These are phyloP conservation scores for Metroxylon sagu DNA, from an alignment of 176 grass and related monocot genomes.

Conservation along the genomic window DNA sequence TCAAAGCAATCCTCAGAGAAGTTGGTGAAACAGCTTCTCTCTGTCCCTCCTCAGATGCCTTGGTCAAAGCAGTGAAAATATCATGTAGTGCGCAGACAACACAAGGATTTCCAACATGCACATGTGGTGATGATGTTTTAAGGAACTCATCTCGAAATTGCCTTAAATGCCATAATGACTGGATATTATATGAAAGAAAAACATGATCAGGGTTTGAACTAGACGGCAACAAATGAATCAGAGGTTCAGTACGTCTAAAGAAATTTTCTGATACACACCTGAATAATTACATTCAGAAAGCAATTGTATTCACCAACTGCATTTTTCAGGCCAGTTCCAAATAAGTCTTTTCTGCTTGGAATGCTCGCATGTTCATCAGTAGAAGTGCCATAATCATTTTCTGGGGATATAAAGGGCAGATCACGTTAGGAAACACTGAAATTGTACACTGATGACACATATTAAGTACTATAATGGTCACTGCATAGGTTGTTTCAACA, in stretches of 20 bases:
- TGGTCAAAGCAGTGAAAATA: constrained; percentile 74
- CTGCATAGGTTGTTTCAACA: no score
- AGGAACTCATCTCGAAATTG: constrained; percentile 71
- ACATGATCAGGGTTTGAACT: not conserved
- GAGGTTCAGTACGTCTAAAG: no score
- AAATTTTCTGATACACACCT: constrained; percentile 40
- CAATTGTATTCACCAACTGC: constrained; percentile 98
- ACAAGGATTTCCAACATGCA: constrained; percentile 86
- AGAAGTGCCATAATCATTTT: constrained; percentile 26
- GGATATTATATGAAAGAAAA: constrained; percentile 20
- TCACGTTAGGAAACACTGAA: not conserved
- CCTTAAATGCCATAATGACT: constrained; percentile 96
- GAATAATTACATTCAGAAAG: constrained; percentile 99
- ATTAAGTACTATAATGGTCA: no score
- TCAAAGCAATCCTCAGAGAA: constrained; percentile 84
- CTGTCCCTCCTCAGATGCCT: constrained; percentile 58
- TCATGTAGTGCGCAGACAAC: constrained; percentile 88
- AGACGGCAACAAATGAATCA: not conserved
- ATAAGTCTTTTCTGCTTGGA: constrained; percentile 44
- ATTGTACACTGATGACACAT: not conserved
- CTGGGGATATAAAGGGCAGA: constrained; percentile 13
- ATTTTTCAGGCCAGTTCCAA: constrained; percentile 85
- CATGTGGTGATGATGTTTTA: constrained; percentile 61
- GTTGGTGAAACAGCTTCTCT: constrained; percentile 76
- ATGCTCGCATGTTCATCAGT: constrained; percentile 26